Evolutionary conservation across 257 asterid genomes (phyloP).

Genomic region (Catharanthus roseus): DNA sequence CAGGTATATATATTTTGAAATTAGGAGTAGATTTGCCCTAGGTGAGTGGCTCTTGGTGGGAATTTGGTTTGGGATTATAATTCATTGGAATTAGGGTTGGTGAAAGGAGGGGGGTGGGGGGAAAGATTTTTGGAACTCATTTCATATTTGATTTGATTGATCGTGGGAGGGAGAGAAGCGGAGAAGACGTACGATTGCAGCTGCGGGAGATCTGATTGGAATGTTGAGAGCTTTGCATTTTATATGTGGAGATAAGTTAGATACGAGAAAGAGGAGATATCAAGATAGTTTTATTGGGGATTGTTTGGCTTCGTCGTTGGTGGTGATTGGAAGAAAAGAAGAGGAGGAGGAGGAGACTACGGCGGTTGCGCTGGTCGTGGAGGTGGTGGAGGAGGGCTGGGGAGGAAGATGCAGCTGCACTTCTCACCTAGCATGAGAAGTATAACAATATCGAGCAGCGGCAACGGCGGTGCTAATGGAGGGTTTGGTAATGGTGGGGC

Average conservation of each 20-base stretch:
- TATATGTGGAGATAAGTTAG: background rate
- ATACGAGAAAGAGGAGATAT: constrained; percentile 2
- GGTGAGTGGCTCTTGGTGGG: constrained; percentile 7
- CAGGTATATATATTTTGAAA: background rate
- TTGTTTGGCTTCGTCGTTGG: constrained; percentile 10
- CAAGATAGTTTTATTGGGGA: constrained; percentile 13
- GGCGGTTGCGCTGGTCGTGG: constrained; percentile 22
- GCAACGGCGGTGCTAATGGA: constrained; percentile 36
- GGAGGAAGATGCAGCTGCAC: constrained; percentile 99
- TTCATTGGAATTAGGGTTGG: constrained; percentile 20
- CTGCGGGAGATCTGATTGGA: constrained; percentile 24
- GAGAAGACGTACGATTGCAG: background rate
- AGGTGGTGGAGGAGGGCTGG: constrained; percentile 23
- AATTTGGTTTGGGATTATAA: constrained; percentile 8
- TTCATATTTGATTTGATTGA: constrained; percentile 23
- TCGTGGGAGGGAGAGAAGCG: background rate
- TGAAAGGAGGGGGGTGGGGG: background rate
- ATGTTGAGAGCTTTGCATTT: constrained; percentile 19
- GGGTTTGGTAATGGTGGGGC: constrained; percentile 25
- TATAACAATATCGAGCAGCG: constrained; percentile 87
- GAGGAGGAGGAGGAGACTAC: constrained; percentile 4
- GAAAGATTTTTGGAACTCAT: constrained; percentile 21
- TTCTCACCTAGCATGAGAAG: constrained; percentile 99
- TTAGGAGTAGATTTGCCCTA: constrained; percentile 15
- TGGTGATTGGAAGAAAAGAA: background rate